Base-by-base conservation (phyloP, 371 early-diverging fungal genomes). In the Mortierella sp. region DNA sequence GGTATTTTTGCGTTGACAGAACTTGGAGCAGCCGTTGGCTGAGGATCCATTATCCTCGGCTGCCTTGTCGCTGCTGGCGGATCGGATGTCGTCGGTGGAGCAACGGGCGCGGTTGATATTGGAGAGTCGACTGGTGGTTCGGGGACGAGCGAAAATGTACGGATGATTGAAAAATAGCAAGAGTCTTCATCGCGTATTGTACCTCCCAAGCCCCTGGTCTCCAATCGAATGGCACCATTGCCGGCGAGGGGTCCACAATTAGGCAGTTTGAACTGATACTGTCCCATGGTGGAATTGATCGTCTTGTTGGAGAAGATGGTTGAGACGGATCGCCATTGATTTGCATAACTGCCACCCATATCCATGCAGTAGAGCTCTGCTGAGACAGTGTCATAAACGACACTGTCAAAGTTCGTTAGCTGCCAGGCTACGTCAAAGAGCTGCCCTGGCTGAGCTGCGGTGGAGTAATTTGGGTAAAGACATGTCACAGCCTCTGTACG, bases 291-390 rank as follows among this genome's bases (percentile, higher is more conserved):
- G 14, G 58, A 26, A 12, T 32, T 8, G 26, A 60, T 15, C 14
- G 37, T 30, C 9, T 12, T 12, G 4, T 43, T 17, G 4, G 47
- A 19, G 32, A 58, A 66, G 15, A 57, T 51, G 17, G 50, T 65
- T 11, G 50, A 19, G 42, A 56, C 26, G 5, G 37, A 5, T 34
- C 58, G 51, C 70, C 70, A 70, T 14, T 44, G 8, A 2, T 37
- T 32, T 1, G 23, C 42, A 0, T 53, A n/a, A 11, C 34, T 23
- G 1, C 64, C 71, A 0, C 17, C n/a, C n/a, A 9, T 15, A 54
- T 72, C 62, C 43, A 57, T 44, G 44, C 72, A 72, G 53, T 32
- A 57, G 42, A 72, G n/a, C 17, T 56, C 42, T 23, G 72, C 72
- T 12, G 56, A 28, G 24, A 72, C 5, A 7, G 44, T 50, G 50